Evolutionary conservation across 2,329 filamentous ascomycete species (phyloP), one percentile per base, ranked within the genome.

Genomic region (Pseudogymnoascus sp.): DNA sequence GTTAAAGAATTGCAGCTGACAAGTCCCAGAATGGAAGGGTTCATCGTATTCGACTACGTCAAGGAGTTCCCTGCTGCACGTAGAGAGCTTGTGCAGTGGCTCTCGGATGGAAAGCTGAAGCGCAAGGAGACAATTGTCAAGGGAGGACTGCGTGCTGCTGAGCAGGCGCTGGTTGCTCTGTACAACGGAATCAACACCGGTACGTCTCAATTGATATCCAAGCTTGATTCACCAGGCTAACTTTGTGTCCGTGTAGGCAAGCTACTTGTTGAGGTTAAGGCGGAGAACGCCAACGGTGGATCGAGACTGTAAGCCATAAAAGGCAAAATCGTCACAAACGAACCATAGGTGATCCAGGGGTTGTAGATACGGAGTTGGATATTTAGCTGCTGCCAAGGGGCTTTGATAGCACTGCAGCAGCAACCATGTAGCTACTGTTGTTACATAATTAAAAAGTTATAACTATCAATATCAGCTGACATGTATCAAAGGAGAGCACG

Each of bases 111-210:
- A 58, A 89, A 86, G 75, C 73, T 92, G 65, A 84, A 89, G 80
- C 76, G 85, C 62, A 86, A 86, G 71, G 87, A 91, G 73, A 86
- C 86, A 2, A 81, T 92, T 62, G 73, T 91, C 63, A 81, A 81
- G 67, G 88, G 88, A n/a, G 88, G 88, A 0, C 73, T 92, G 11
- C 75, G 77, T 62, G 79, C 78, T 36, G 86, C 87, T 1, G 86
- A 89, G 61, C 74, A 83, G 65, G 86, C 81, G 0, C 76, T 92
- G 60, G 73, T 83, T 11, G 80, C 83, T 63, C 73, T 92, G 61
- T 92, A 86, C 70, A 77, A 82, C 57, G 89, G 89, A 39, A 75
- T 78, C 14, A 92, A 92, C 71, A 90, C 81, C 8, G 88, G 88
- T 75, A 79, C 58, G 65, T 67, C n/a, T 20, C 7, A 12, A 37